phyloP scores from a whole-genome alignment of 108 stramenopile genomes.

The Mediolabrus comicus region DNA sequence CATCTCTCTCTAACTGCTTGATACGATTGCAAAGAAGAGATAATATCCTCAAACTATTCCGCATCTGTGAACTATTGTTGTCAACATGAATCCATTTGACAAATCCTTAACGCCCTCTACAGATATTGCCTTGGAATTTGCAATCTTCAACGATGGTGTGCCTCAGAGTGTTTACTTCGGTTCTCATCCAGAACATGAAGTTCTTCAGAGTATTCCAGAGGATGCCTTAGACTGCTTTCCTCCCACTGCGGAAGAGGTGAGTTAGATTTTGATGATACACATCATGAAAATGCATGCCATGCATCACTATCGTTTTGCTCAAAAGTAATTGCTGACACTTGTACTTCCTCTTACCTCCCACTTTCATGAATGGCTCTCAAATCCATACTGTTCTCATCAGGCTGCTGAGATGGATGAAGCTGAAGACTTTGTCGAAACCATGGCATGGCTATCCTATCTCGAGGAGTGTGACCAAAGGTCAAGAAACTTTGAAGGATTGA shows the following conservation, averaged over 20 bases:
- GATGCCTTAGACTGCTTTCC: slow-evolving; percentile 42
- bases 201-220: slow-evolving; percentile 32
- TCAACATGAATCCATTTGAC: slow-evolving; percentile 23
- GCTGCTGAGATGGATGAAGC: slow-evolving; percentile 44
- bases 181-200: slow-evolving; percentile 39
- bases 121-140: slow-evolving; percentile 29
- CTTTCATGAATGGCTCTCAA: background rate
- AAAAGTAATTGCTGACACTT: no score
- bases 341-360: background rate
- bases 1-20: no score
- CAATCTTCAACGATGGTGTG: slow-evolving; percentile 43
- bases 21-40: no score
- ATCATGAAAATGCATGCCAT: no score
- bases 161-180: slow-evolving; percentile 30
- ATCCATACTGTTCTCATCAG: slow-evolving; percentile 5
- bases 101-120: slow-evolving; percentile 25
- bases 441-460: slow-evolving; percentile 46
- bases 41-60: no score
- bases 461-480: slow-evolving; percentile 41
- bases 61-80: no score
- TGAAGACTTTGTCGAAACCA: slow-evolving; percentile 37
- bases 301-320: no score
- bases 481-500: slow-evolving; percentile 21
- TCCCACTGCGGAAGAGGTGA: slow-evolving; percentile 35
- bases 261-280: no score